Evolutionary conservation across 1,139 yeast genomes (phyloP).

Genomic region (Meyerozyma guilliermondii): DNA sequence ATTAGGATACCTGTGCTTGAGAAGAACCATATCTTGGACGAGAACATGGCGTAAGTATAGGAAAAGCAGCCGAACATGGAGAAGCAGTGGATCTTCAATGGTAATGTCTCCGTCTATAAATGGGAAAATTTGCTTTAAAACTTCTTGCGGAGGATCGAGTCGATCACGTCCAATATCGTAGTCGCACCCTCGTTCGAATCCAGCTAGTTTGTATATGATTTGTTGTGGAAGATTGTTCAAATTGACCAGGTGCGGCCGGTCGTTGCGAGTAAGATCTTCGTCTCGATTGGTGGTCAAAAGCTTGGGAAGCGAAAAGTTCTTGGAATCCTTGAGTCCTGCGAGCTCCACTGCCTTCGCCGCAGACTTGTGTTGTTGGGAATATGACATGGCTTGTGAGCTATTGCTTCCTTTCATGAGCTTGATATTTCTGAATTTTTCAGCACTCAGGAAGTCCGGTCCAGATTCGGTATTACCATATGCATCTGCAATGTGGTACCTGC

Average conservation of each 20-base stretch:
- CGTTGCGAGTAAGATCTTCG: conserved; percentile 8
- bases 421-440: conserved; percentile 13
- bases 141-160: conserved; percentile 24
- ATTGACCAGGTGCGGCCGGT: conserved; percentile 10
- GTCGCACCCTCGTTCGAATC: conserved; percentile 16
- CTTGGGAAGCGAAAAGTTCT: conserved; percentile 17
- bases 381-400: conserved; percentile 19
- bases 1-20: conserved; percentile 20
- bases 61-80: conserved; percentile 7
- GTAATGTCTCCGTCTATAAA: conserved; percentile 16
- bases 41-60: conserved; percentile 19
- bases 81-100: background rate
- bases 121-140: conserved; percentile 26
- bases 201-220: conserved; percentile 18
- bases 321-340: conserved; percentile 17
- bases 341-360: conserved; percentile 18
- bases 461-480: conserved; percentile 15
- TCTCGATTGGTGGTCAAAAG: conserved; percentile 16
- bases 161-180: conserved; percentile 18
- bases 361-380: conserved; percentile 26
- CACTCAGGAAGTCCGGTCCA: conserved; percentile 2
- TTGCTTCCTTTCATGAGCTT: conserved; percentile 24
- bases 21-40: conserved; percentile 31
- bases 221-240: conserved; percentile 14
- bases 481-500: conserved; percentile 27